Evolutionary conservation across 768 basidiomycete species (phyloP), one percentile per base, ranked within the genome.

Genomic region (Roridomyces roridus): DNA sequence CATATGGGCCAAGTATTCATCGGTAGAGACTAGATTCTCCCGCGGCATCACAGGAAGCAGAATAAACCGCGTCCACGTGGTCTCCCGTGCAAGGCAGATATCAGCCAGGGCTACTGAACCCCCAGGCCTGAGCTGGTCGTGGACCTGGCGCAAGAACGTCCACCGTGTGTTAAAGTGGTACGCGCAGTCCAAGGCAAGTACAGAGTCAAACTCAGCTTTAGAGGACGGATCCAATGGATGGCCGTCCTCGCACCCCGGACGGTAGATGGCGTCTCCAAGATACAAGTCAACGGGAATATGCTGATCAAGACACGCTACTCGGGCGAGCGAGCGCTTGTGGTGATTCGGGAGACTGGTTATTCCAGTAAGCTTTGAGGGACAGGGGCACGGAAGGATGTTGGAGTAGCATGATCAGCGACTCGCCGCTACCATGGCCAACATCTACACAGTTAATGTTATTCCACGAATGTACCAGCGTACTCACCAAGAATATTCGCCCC

Each of bases 341-440:
- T 90, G 88, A 1, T 68, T 56, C 14, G 64, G 43, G 7, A 87
- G 72, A 55, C 79, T 83, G 14, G 87, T 89, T 40, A 90, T 83
- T 15, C 87, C 88, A 3, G 76, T 77, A 8, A 88, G 59, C 39
- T 69, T 63, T 5, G 77, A 70, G 25, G 83, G 85, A 10, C 75
- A n/a, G 77, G 3, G 82, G 79, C 21, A 84, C 68, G 0, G 70
- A 64, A 14, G 76, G 73, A 54, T 81, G 73, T 5, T 75, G 73
- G 24, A 86, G 73, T 17, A 86, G 78, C 31, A 87, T 65, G 20
- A 87, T 66, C 20, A 88, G 71, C 1, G 87, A 89, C 70, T 88
- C 87, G 39, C 88, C 88, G 23, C 81, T 85, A 37, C 86, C 88
- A 63, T 86, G 81, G 14, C 87, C 88, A 18, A 88, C 85, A 66